These are phyloP conservation scores for Acanthamoeba healyi DNA, from an alignment of 208 protist genomes.

Conservation along the genomic window DNA sequence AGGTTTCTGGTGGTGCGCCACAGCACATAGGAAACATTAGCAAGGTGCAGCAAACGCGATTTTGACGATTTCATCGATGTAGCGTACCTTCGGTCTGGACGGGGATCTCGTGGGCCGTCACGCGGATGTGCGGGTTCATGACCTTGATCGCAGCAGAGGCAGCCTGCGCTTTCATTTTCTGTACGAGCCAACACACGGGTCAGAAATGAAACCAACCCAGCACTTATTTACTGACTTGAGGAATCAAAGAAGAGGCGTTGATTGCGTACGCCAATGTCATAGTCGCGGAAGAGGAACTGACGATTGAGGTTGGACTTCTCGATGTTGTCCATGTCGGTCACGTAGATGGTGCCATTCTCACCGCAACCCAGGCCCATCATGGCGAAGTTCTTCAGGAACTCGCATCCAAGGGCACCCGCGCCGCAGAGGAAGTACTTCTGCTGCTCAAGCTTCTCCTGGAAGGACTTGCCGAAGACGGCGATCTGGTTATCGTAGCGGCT, in stretches of 20 bases:
- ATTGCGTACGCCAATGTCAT: constrained; percentile 54
- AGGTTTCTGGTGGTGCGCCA: constrained; percentile 79
- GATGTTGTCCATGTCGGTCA: constrained; percentile 99
- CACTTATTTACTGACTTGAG: neutral
- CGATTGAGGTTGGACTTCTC: constrained; percentile 99
- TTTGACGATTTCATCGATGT: no score
- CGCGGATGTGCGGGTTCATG: constrained; percentile 96
- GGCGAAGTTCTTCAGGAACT: constrained; percentile 89
- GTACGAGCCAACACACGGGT: constrained; percentile 42
- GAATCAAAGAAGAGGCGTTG: neutral
- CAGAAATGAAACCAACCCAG: constrained; percentile 96
- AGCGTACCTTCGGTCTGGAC: constrained; percentile 97
- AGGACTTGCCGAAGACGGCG: constrained; percentile 94
- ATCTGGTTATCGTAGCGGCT: constrained; percentile 96
- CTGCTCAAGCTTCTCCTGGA: constrained; percentile 92
- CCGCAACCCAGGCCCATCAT: constrained; percentile 95
- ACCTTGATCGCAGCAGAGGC: constrained; percentile 93
- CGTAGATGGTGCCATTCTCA: constrained; percentile 86
- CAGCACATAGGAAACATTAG: no score
- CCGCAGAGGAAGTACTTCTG: constrained; percentile 92
- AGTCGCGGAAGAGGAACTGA: constrained; percentile 98
- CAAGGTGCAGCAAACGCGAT: no score
- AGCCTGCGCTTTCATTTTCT: constrained; percentile 95
- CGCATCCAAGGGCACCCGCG: constrained; percentile 82
- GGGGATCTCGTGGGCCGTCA: constrained; percentile 76